phyloP scores from a whole-genome alignment of 257 asterid species.

The Solanum tarapatanum region DNA sequence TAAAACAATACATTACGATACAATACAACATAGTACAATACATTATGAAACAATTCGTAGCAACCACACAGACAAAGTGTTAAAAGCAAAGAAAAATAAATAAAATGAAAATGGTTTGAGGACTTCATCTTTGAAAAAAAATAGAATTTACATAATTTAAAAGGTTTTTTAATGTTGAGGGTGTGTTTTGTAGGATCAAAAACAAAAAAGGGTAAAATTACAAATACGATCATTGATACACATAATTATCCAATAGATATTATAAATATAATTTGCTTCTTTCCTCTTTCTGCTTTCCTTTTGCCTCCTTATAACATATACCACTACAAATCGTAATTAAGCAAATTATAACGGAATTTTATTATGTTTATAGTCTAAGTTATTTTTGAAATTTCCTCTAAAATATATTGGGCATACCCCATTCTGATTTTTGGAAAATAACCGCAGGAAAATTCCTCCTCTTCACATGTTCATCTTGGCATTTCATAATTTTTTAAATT shows the following conservation, averaged over 20 bases:
- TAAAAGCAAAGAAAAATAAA: neutral
- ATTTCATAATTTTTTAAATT: neutral
- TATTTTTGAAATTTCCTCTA: neutral
- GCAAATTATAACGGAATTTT: too few species aligned
- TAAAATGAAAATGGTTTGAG: neutral
- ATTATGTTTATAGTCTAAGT: neutral
- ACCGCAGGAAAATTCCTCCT: neutral
- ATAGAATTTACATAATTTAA: too few species aligned
- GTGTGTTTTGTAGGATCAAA: neutral
- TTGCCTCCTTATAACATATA: neutral
- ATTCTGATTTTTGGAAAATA: neutral
- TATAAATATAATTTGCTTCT: too few species aligned
- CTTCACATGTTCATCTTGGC: neutral
- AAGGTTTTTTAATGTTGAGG: neutral
- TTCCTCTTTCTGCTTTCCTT: neutral
- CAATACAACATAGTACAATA: too few species aligned
- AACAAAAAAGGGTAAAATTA: neutral
- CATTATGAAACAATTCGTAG: too few species aligned
- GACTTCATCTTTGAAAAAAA: too few species aligned
- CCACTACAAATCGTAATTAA: too few species aligned
- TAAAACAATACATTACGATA: too few species aligned
- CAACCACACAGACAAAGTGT: too few species aligned
- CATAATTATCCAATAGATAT: too few species aligned
- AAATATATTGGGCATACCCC: neutral
- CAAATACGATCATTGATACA: too few species aligned